Evolutionary conservation across 331 rosid genomes (phyloP), one percentile per base, ranked within the genome.

Genomic region (Malus hybrid): DNA sequence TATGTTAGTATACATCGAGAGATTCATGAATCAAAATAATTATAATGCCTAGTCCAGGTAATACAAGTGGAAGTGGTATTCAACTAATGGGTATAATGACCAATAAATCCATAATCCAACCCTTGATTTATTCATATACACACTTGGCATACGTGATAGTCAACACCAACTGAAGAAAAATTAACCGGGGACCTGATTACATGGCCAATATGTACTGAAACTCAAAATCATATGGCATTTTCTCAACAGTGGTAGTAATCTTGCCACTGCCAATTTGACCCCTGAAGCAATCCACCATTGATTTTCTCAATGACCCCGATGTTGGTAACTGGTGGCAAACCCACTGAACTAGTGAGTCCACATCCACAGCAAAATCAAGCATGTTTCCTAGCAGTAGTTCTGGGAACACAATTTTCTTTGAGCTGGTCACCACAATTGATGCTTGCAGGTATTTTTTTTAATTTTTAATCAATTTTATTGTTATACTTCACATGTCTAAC

Each of bases 321-420:
- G 97, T 88, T 4, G 99, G 97, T 63, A 94, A 85, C 81, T 92
- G 97, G 76, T 88, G 88, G 76, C 97, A 87, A 3, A 89, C 90
- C 99, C 99, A 94, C 66, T 92, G 92, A 68, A 90, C 89, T 70
- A 89, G 53, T 28, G 89, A 82, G 60, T 94, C 89, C 57, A 76
- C 86, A 82, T 90, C 92, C 5, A 32, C 60, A 0, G 93, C 86
- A 83, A 92, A 90, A 82, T 92, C 97, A 68, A 75, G 82, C 90
- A 90, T 79, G 84, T 89, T 92, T 60, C 87, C 85, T 0, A 94
- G 80, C 19, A 94, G 82, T 0, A 90, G 83, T 72, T 94, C 96
- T 36, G 97, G 96, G 30, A 94, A 78, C 1, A 84, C 97, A 8
- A 94, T 80, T 75, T 75, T 94, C 74, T 81, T 94, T 7, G 88